A percentile compares a stretch with the other conserved stretches of the same genome.
Conservation (phyloP, 2,329 filamentous ascomycete species). For the Cordyceps fumosorosea region DNA sequence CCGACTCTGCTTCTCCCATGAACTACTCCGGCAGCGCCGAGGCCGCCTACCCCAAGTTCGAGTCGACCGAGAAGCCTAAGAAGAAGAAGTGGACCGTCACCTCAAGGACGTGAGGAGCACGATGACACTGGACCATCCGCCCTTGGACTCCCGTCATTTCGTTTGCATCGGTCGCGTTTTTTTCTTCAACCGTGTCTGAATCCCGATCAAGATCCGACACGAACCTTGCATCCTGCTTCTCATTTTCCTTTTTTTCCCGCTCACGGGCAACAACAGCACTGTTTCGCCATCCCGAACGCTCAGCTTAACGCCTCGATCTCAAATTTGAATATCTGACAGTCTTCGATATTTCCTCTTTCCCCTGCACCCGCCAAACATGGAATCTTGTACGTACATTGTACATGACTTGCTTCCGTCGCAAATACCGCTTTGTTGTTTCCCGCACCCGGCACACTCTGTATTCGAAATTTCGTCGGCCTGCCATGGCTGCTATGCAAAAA, state of each 20-base stretch:
- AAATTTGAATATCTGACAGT: no score
- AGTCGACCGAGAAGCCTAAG: conserved; percentile 32
- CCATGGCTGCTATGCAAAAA: not conserved
- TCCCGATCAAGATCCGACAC: not conserved
- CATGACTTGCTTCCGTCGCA: not conserved
- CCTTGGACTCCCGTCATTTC: not conserved
- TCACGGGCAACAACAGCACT: not conserved
- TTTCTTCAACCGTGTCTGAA: not conserved
- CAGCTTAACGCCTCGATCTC: not conserved
- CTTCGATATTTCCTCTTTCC: not conserved
- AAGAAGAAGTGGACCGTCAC: conserved; percentile 43
- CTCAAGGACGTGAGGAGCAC: conserved; percentile 32
- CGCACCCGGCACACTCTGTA: not conserved
- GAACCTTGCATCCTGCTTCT: not conserved
- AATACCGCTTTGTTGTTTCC: not conserved
- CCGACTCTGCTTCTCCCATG: conserved; percentile 1
- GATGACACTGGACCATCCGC: not conserved
- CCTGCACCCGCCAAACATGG: not conserved
- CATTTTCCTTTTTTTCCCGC: not conserved
- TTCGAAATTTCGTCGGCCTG: not conserved
- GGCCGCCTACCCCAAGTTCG: conserved; percentile 16
- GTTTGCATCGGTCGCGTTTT: not conserved
- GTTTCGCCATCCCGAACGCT: not conserved
- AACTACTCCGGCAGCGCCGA: conserved; percentile 16
- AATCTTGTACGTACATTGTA: not conserved